phyloP scores from a whole-genome alignment of 1,284 basidiomycete species.

The Sporisorium graminicola region DNA sequence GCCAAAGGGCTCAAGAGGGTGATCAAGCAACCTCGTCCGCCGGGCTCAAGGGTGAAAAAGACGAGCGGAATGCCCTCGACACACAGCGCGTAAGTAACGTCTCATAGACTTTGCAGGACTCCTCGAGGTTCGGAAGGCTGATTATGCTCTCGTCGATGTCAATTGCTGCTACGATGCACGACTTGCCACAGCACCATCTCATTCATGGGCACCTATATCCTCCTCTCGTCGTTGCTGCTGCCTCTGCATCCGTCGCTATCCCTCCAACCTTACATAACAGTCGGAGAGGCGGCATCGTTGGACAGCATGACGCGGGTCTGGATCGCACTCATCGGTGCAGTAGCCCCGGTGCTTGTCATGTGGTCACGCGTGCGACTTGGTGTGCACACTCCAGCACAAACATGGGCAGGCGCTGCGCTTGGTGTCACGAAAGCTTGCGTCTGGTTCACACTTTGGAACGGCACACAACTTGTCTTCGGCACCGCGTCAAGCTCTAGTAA shows the following conservation, averaged over 20 bases:
- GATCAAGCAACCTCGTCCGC: slow-evolving; percentile 57
- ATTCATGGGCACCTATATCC: slow-evolving; percentile 55
- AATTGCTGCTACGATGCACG: no score
- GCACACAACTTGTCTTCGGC: slow-evolving; percentile 17
- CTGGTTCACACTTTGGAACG: slow-evolving; percentile 51
- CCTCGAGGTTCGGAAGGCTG: background rate
- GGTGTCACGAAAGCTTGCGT: slow-evolving; percentile 41
- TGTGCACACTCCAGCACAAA: slow-evolving; percentile 49
- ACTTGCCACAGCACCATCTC: slow-evolving; percentile 37
- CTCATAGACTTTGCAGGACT: background rate
- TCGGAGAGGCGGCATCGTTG: background rate
- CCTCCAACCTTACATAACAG: background rate
- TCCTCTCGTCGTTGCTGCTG: slow-evolving; percentile 36
- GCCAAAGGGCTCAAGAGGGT: slow-evolving; percentile 53
- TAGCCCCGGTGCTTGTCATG: slow-evolving; percentile 45
- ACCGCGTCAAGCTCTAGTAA: background rate
- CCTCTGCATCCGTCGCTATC: slow-evolving; percentile 42
- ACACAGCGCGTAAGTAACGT: slow-evolving; percentile 42
- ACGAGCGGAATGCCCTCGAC: slow-evolving; percentile 58
- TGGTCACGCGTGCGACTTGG: slow-evolving; percentile 54
- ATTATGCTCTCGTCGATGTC: background rate
- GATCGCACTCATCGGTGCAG: slow-evolving; percentile 32
- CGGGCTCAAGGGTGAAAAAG: slow-evolving; percentile 50
- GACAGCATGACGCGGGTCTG: slow-evolving; percentile 32
- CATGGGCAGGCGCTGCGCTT: slow-evolving; percentile 38